Evolutionary conservation across 2,329 filamentous ascomycete genomes (phyloP).

Genomic region (Arachnopeziza araneosa): DNA sequence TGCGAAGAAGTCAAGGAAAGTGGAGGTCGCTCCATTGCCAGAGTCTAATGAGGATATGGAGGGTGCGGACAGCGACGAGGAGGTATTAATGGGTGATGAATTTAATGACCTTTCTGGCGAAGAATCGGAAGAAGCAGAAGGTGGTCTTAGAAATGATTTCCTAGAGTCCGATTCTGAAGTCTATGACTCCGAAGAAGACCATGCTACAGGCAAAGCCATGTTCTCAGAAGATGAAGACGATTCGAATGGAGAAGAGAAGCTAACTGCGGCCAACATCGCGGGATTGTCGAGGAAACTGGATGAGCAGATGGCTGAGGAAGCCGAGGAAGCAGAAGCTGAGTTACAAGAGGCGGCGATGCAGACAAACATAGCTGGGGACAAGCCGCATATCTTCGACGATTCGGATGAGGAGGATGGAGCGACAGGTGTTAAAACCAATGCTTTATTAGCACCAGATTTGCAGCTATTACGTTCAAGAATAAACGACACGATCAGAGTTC

Average conservation of each 20-base stretch:
- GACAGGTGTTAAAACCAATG: slow-evolving; percentile 46
- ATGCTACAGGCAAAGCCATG: slow-evolving; percentile 56
- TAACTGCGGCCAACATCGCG: slow-evolving; percentile 94
- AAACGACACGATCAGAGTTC: slow-evolving; percentile 85
- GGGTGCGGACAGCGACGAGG: slow-evolving; percentile 30
- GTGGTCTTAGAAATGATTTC: slow-evolving; percentile 51
- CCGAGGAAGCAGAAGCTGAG: slow-evolving; percentile 78
- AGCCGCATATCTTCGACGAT: slow-evolving; percentile 58
- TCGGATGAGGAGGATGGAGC: slow-evolving; percentile 53
- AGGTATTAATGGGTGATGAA: slow-evolving; percentile 37
- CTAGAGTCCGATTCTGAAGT: slow-evolving; percentile 37
- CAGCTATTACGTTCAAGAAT: slow-evolving; percentile 84
- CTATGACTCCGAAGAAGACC: slow-evolving; percentile 46
- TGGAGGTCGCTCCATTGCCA: slow-evolving; percentile 38
- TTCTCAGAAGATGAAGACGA: slow-evolving; percentile 95
- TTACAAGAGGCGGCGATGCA: slow-evolving; percentile 80
- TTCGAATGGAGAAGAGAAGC: slow-evolving; percentile 79
- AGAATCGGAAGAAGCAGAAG: slow-evolving; percentile 30
- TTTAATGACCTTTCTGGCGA: slow-evolving; percentile 32
- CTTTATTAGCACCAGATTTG: slow-evolving; percentile 77
- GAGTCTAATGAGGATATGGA: slow-evolving; percentile 36
- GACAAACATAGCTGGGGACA: slow-evolving; percentile 84
- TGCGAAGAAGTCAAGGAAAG: slow-evolving; percentile 31
- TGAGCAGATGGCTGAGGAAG: slow-evolving; percentile 67
- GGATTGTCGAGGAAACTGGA: slow-evolving; percentile 85